Percentiles rank a stretch among this genome's conserved stretches.
phyloP scores from a whole-genome alignment of 805 yeast genomes.

The Brettanomyces nanus region DNA sequence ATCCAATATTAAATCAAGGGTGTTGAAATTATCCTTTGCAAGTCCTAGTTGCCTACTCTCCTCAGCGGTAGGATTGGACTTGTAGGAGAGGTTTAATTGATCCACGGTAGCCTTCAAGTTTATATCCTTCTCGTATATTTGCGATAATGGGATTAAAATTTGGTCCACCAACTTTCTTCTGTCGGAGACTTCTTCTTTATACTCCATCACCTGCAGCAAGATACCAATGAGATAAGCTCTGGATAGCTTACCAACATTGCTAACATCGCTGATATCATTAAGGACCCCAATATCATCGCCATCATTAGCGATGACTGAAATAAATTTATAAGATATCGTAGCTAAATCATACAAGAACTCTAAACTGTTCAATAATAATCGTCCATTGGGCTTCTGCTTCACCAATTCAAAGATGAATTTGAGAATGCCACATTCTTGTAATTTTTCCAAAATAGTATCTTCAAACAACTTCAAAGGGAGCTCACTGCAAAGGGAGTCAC shows the following conservation, averaged over 20 bases:
- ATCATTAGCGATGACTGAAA: slow-evolving; percentile 14
- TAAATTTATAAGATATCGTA: slow-evolving; percentile 21
- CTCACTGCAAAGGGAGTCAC: slow-evolving; percentile 52
- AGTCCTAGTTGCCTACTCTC: slow-evolving; percentile 28
- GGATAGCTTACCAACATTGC: slow-evolving; percentile 8
- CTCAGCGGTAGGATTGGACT: slow-evolving; percentile 6
- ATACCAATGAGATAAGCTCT: slow-evolving; percentile 22
- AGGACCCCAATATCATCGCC: slow-evolving; percentile 6
- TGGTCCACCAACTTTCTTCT: neutral
- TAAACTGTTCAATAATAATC: slow-evolving; percentile 13
- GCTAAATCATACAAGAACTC: slow-evolving; percentile 25
- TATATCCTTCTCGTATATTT: slow-evolving; percentile 28
- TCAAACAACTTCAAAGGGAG: slow-evolving; percentile 48
- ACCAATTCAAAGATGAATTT: slow-evolving; percentile 31
- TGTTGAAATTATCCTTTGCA: slow-evolving; percentile 48
- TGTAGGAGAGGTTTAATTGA: slow-evolving; percentile 8
- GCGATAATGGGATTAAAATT: slow-evolving; percentile 4
- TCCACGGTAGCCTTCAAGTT: slow-evolving; percentile 9
- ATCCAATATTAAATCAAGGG: slow-evolving; percentile 67
- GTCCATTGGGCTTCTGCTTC: slow-evolving; percentile 24
- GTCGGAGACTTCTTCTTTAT: slow-evolving; percentile 11
- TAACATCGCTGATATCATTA: neutral
- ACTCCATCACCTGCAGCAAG: slow-evolving; percentile 25
- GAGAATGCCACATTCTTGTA: slow-evolving; percentile 21
- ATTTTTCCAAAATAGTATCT: slow-evolving; percentile 16